Evolutionary conservation across 2,329 filamentous ascomycete species (phyloP).

Genomic region (Colletotrichum costaricense): DNA sequence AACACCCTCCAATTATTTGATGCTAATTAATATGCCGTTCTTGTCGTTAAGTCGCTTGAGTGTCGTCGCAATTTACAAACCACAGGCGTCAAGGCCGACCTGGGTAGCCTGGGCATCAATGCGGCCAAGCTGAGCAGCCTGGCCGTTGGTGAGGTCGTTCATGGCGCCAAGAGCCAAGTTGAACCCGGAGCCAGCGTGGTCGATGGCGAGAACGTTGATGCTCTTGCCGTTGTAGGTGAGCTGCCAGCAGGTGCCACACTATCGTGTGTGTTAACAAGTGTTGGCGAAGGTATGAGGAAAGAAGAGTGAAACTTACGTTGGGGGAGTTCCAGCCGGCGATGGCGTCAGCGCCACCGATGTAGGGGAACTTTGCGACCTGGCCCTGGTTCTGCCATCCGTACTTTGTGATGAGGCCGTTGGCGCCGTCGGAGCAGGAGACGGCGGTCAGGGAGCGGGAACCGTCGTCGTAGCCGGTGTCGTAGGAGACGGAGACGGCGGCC

Average conservation of each 20-base stretch:
- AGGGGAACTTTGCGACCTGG: slow-evolving; percentile 61
- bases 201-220: slow-evolving; percentile 67
- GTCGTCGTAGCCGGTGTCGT: slow-evolving; percentile 78
- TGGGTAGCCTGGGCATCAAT: slow-evolving; percentile 61
- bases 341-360: slow-evolving; percentile 64
- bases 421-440: slow-evolving; percentile 76
- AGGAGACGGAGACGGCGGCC: slow-evolving; percentile 67
- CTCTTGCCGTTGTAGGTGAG: slow-evolving; percentile 62
- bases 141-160: slow-evolving; percentile 65
- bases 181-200: slow-evolving; percentile 61
- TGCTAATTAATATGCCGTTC: slow-evolving; percentile 9
- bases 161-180: slow-evolving; percentile 69
- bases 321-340: slow-evolving; percentile 68
- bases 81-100: slow-evolving; percentile 58
- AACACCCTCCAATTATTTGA: not conserved
- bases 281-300: not conserved
- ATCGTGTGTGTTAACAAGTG: slow-evolving; percentile 21
- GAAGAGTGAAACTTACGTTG: slow-evolving; percentile 40
- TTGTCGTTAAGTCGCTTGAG: not conserved
- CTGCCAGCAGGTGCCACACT: slow-evolving; percentile 70
- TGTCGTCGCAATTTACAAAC: slow-evolving; percentile 42
- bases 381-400: slow-evolving; percentile 69
- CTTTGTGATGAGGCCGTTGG: slow-evolving; percentile 73
- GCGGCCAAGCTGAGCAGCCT: slow-evolving; percentile 61
- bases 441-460: slow-evolving; percentile 61